Percentiles rank a stretch among this genome's conserved stretches.
phyloP scores from a whole-genome alignment of 2,329 filamentous ascomycete species.

The Cercospora citrullina region DNA sequence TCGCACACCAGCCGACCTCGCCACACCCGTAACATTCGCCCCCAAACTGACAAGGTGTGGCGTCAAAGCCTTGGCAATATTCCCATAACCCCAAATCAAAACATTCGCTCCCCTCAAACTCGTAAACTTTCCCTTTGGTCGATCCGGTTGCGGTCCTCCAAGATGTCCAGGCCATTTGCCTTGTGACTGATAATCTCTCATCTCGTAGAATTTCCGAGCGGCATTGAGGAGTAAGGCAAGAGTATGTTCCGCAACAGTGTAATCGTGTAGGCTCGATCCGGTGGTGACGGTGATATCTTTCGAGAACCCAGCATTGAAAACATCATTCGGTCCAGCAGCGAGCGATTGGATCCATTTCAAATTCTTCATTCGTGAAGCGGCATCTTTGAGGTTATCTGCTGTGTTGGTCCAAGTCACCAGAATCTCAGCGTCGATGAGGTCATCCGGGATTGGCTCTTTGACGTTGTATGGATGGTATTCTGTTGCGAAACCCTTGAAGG shows the following conservation, averaged over 20 bases:
- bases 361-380: conserved; percentile 56
- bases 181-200: conserved; percentile 62
- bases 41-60: conserved; percentile 58
- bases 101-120: conserved; percentile 61
- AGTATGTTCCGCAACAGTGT: conserved; percentile 65
- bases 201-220: conserved; percentile 60
- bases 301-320: conserved; percentile 62
- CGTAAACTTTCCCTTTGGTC: conserved; percentile 58
- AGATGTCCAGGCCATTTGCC: conserved; percentile 62
- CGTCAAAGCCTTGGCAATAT: conserved; percentile 62
- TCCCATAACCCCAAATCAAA: conserved; percentile 65
- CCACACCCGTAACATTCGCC: conserved; percentile 60
- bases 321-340: conserved; percentile 66
- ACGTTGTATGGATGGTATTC: conserved; percentile 62
- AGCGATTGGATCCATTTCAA: conserved; percentile 67
- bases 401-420: conserved; percentile 65
- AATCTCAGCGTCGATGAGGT: conserved; percentile 60
- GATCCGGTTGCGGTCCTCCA: conserved; percentile 61
- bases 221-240: conserved; percentile 59
- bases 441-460: conserved; percentile 56
- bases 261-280: conserved; percentile 64
- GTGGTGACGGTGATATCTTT: conserved; percentile 57
- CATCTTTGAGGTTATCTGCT: conserved; percentile 59
- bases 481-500: conserved; percentile 60
- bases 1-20: conserved; percentile 58